Conservation (phyloP, 2,329 filamentous ascomycete species). For the Stachybotrys chartarum region DNA sequence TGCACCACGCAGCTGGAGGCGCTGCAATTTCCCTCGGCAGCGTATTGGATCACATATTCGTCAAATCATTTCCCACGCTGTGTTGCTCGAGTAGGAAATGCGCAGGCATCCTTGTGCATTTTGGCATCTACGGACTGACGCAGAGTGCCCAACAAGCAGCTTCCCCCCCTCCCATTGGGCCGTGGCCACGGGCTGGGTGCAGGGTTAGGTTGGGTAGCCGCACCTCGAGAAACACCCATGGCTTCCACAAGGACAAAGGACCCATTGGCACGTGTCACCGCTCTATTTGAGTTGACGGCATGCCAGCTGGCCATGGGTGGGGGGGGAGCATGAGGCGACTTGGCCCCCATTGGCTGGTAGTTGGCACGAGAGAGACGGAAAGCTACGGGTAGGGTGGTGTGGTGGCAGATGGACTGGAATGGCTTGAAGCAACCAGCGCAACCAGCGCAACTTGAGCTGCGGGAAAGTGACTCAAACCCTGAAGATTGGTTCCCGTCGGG, state of each 20-base stretch:
- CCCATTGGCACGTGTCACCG: constrained; percentile 12
- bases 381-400: constrained; percentile 6
- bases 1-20: no score
- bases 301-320: constrained; percentile 21
- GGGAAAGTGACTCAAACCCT: no score
- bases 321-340: constrained; percentile 10
- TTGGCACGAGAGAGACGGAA: not conserved
- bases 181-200: not conserved
- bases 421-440: not conserved
- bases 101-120: no score
- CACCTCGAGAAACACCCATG: not conserved
- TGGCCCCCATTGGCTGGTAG: not conserved
- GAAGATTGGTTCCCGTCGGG: not conserved
- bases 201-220: not conserved
- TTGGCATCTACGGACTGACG: no score
- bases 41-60: no score
- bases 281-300: constrained; percentile 10
- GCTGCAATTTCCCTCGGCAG: no score
- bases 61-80: no score
- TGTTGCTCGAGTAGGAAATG: no score
- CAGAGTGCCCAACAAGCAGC: not conserved
- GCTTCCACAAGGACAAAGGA: not conserved
- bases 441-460: no score
- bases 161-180: not conserved
- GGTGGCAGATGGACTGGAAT: constrained; percentile 4